These are phyloP conservation scores for Solanum piurae DNA, from an alignment of 257 asterid species.

Conservation along the genomic window DNA sequence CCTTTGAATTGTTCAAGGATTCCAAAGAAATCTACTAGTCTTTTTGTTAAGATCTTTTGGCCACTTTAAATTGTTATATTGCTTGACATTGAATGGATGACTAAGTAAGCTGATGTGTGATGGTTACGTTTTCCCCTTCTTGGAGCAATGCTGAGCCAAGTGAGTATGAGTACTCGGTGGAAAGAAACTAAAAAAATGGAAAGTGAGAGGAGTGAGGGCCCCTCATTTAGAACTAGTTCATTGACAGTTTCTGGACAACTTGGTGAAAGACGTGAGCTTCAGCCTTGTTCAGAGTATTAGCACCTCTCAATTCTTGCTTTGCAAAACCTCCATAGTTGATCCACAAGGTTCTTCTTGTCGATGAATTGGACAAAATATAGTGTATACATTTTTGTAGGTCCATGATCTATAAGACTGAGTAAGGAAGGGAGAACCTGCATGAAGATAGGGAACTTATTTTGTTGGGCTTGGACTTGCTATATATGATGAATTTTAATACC, in stretches of 20 bases:
- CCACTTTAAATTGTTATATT: neutral
- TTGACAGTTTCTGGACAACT: neutral
- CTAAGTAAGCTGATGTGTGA: neutral
- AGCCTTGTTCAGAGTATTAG: neutral
- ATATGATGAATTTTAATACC: neutral
- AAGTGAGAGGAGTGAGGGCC: neutral
- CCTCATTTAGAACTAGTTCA: neutral
- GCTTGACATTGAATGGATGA: neutral
- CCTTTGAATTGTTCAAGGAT: too few relatives aligned
- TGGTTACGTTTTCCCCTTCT: neutral
- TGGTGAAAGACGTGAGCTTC: neutral
- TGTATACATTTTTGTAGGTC: neutral
- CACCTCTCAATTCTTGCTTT: neutral
- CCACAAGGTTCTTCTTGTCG: neutral
- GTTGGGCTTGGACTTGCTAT: neutral
- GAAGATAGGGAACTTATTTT: neutral
- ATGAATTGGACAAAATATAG: neutral
- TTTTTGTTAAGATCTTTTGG: neutral
- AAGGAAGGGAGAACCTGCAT: neutral
- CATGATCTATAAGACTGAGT: neutral
- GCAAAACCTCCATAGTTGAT: neutral
- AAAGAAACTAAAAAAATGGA: neutral
- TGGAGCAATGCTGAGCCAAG: neutral
- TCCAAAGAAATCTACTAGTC: too few relatives aligned
- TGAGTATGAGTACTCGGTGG: neutral